These are phyloP conservation scores for Aspergillus sp. DNA, from an alignment of 2,329 filamentous ascomycete species.

Conservation along the genomic window DNA sequence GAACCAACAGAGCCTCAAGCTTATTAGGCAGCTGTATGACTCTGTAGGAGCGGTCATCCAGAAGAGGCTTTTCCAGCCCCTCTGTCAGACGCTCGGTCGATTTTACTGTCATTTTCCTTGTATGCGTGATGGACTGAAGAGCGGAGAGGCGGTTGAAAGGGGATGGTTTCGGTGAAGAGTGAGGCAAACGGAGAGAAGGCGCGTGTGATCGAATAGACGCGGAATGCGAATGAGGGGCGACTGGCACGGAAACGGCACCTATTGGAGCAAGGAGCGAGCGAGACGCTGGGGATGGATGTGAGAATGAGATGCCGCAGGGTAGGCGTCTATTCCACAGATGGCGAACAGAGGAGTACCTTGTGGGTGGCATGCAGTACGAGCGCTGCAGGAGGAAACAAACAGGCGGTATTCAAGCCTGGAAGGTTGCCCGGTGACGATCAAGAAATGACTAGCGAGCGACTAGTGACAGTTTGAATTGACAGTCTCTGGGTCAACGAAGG, in stretches of 20 bases:
- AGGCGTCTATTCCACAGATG: conserved; percentile 22
- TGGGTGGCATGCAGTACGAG: conserved; percentile 20
- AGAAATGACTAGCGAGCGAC: background rate
- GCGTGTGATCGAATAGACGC: conserved; percentile 17
- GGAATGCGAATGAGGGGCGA: conserved; percentile 17
- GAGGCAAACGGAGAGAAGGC: conserved; percentile 10
- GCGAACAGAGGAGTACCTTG: conserved; percentile 35
- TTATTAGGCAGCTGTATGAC: conserved; percentile 83
- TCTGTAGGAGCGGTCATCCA: conserved; percentile 84
- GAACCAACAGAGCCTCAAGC: conserved; percentile 86
- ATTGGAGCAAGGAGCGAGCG: conserved; percentile 13
- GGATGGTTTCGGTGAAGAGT: conserved; percentile 9
- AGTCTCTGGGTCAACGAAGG: background rate
- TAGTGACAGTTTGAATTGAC: background rate
- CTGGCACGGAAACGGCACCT: conserved; percentile 12
- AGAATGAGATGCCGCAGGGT: background rate
- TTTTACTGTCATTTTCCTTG: conserved; percentile 26
- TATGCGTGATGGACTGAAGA: conserved; percentile 20
- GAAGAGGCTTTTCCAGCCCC: conserved; percentile 73
- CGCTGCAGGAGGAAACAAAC: background rate
- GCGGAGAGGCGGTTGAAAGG: conserved; percentile 19
- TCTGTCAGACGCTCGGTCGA: conserved; percentile 60
- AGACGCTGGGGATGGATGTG: conserved; percentile 13
- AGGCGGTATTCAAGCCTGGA: background rate
- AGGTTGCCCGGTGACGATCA: conserved; percentile 5